Evolutionary conservation across 495 filamentous ascomycete species (phyloP).

Genomic region (Xylaria grammica): DNA sequence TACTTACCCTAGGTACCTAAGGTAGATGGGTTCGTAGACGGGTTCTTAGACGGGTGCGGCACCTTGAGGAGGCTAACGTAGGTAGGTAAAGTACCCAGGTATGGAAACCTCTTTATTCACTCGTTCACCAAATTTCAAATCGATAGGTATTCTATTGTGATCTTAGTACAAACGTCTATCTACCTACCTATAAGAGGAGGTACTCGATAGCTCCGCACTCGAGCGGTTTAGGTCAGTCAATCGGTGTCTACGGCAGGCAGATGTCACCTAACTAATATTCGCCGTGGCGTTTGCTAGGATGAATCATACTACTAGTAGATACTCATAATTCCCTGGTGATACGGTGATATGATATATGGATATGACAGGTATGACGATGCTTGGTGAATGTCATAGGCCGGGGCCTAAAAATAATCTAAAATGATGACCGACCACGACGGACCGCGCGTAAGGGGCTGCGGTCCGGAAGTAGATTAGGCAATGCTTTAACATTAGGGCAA

Average conservation of each 20-base stretch:
- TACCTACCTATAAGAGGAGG: not conserved
- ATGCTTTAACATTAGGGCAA: not conserved
- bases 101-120: too few relatives aligned
- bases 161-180: not conserved
- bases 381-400: not conserved
- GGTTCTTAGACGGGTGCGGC: too few relatives aligned
- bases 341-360: not conserved
- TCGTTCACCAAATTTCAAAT: too few relatives aligned
- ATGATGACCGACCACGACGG: not conserved
- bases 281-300: not conserved
- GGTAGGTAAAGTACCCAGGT: too few relatives aligned
- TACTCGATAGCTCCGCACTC: too few relatives aligned
- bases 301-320: too few relatives aligned
- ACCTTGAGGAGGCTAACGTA: too few relatives aligned
- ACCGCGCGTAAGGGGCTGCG: not conserved
- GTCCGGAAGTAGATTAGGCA: constrained; percentile 1
- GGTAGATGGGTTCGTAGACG: not conserved
- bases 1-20: not conserved
- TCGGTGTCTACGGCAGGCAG: constrained; percentile 1
- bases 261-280: not conserved
- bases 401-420: not conserved
- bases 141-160: too few relatives aligned
- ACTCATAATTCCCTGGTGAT: too few relatives aligned
- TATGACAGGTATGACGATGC: not conserved
- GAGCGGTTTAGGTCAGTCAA: too few relatives aligned